Base-by-base conservation (phyloP, 768 basidiomycete species). In the Psilocybe sp. region DNA sequence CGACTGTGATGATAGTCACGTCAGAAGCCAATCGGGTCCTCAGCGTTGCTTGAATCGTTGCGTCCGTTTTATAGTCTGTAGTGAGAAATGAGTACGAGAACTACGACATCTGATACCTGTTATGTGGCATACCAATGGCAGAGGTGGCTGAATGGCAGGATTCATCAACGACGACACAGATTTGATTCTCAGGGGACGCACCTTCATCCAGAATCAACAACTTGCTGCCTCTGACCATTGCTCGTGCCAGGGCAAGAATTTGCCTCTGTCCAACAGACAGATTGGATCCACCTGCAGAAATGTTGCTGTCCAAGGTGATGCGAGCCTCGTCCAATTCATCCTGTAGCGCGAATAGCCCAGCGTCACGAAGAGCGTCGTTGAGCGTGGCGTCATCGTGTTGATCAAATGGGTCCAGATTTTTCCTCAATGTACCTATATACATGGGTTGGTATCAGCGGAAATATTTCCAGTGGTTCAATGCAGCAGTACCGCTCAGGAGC, bases 191-290 rank as follows among this genome's bases (percentile, higher is more conserved):
- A 43, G 14, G 19, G 20, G 66, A 64, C 55, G 64, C 69, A 60
- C 81, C 82, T 63, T 82, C 82, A 61, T 81, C 81, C 34, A 84
- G 65, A 23, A 85, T 77, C 37, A 85, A 72, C 32, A 85, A 68
- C 38, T 78, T 73, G 64, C 77, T 81, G 34, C 76, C 70, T 18
- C 43, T n/a, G 10, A 44, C 19, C 31, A 44, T 44, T 16, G 43
- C 43, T n/a, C 43, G 43, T 10, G 31, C 43, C 31, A 44, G 43
- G n/a, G 83, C 81, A 47, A 85, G 75, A 41, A 85, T 73, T 55
- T 90, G 87, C 8, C 87, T 64, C 59, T 89, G 85, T 18, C 88
- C 88, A 37, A 85, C 81, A 2, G 83, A 85, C 55, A 89, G 80
- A 62, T 89, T 89, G 16, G 73, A 64, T 7, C 87, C 87, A 6